Base-by-base conservation (phyloP, 2,329 filamentous ascomycete genomes). In the Apiospora arundinis region DNA sequence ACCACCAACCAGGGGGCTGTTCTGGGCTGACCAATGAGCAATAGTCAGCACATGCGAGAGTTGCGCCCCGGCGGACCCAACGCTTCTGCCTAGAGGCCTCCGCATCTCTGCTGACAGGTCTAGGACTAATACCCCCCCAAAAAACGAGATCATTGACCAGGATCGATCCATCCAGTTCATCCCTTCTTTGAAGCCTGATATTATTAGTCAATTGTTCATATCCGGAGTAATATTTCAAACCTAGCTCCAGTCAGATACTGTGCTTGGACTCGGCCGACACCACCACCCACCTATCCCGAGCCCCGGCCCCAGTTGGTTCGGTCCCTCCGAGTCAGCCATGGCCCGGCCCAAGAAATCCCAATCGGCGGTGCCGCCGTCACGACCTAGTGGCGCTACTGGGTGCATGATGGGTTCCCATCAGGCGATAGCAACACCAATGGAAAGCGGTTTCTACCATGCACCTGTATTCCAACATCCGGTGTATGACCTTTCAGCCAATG, bases 71-170 rank as follows among this genome's bases (percentile, higher is more conserved):
- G 28, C 7, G 2, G 28, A 21, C 11, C 28, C 16, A 37, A 60
- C 52, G 28, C 52, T 60, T 60, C 52, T 63, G 56, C 56, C 56
- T 63, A 5, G 56, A 63, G 56, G 56, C 32, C 32, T 63, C 56
- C 56, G 18, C 56, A 40, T 23, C 56, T 56, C 25, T 40, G 32
- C 32, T 40, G 56, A 63, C 56, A 40, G 18, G 28, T 40, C 56
- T n/a, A 40, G 18, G 56, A 37, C 32, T n/a, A 14, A 40, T n/a
- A 37, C n/a, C 8, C 8, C 32, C 52, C 7, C 32, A 18, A 40
- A 63, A 8, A n/a, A 63, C 16, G 1, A 16, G 12, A 37, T 21
- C 32, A 3, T 16, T 9, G 14, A 18, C 52, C 52, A 32, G 14
- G 16, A 56, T 37, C 2, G 28, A 37, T 40, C 32, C 16, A 40